Evolutionary conservation across 2,329 filamentous ascomycete species (phyloP).

Genomic region (Pyricularia grisea): DNA sequence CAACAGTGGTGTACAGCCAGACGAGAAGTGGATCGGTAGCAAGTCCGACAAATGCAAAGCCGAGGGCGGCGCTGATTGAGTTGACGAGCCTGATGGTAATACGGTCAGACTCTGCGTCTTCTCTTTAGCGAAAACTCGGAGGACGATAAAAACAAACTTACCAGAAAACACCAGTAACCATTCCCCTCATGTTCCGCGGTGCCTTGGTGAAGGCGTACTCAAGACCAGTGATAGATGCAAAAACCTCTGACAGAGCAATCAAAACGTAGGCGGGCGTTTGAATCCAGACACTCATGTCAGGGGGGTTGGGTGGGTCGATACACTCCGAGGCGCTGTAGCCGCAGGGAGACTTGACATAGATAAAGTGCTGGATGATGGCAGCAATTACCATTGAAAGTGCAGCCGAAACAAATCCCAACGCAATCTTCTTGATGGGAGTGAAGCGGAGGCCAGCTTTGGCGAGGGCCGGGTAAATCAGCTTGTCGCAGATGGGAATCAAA

Average conservation of each 20-base stretch:
- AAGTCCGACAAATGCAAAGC: conserved; percentile 39
- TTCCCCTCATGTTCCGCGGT: conserved; percentile 65
- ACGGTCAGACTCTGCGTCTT: conserved; percentile 27
- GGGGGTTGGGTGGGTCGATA: conserved; percentile 21
- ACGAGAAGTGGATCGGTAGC: conserved; percentile 52
- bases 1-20: conserved; percentile 65
- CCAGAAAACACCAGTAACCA: conserved; percentile 48
- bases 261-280: conserved; percentile 41
- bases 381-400: conserved; percentile 50
- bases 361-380: conserved; percentile 45
- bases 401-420: conserved; percentile 57
- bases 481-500: conserved; percentile 62
- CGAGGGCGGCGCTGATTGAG: conserved; percentile 40
- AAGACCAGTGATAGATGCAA: conserved; percentile 45
- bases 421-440: conserved; percentile 68
- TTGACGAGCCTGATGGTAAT: not conserved
- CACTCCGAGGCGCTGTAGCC: conserved; percentile 33
- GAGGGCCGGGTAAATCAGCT: conserved; percentile 57
- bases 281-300: conserved; percentile 50
- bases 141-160: not conserved
- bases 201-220: conserved; percentile 73
- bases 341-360: conserved; percentile 54
- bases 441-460: conserved; percentile 56
- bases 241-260: conserved; percentile 38
- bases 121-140: not conserved